A percentile compares a stretch with the other conserved stretches of the same genome.
Evolutionary conservation across 768 basidiomycete species (phyloP).

Genomic region (Pholiota conissans): DNA sequence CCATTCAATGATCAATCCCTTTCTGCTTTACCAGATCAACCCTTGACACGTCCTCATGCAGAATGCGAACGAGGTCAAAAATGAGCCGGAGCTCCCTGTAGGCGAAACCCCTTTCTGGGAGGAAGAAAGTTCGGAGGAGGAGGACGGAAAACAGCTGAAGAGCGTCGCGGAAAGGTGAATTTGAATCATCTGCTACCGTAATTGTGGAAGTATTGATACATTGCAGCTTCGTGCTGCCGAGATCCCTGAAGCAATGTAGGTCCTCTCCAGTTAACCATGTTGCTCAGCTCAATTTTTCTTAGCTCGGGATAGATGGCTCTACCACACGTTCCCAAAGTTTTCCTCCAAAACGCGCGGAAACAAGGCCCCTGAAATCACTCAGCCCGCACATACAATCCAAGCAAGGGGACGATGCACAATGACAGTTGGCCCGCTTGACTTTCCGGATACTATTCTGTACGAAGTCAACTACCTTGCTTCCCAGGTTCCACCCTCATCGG

Average conservation of each 20-base stretch:
- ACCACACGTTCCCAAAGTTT: constrained; percentile 69
- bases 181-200: not conserved
- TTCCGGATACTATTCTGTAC: constrained; percentile 65
- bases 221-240: constrained; percentile 59
- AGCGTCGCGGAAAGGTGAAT: constrained; percentile 58
- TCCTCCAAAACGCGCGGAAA: constrained; percentile 62
- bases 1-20: not conserved
- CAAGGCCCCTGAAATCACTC: constrained; percentile 51
- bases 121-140: constrained; percentile 38
- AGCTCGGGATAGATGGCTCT: constrained; percentile 77
- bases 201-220: not conserved
- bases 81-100: constrained; percentile 45
- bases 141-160: constrained; percentile 36
- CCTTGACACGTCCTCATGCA: not conserved
- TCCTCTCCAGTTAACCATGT: constrained; percentile 22
- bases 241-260: constrained; percentile 70
- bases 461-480: constrained; percentile 68
- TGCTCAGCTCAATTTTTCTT: not conserved
- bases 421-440: constrained; percentile 74
- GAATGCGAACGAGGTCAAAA: constrained; percentile 7
- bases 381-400: constrained; percentile 68
- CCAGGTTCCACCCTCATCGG: constrained; percentile 15
- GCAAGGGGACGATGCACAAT: constrained; percentile 68
- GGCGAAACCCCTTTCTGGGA: constrained; percentile 66
- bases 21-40: not conserved